Base-by-base conservation (phyloP, 192 early-diverging fungal genomes). In the Umbelopsis sp. region DNA sequence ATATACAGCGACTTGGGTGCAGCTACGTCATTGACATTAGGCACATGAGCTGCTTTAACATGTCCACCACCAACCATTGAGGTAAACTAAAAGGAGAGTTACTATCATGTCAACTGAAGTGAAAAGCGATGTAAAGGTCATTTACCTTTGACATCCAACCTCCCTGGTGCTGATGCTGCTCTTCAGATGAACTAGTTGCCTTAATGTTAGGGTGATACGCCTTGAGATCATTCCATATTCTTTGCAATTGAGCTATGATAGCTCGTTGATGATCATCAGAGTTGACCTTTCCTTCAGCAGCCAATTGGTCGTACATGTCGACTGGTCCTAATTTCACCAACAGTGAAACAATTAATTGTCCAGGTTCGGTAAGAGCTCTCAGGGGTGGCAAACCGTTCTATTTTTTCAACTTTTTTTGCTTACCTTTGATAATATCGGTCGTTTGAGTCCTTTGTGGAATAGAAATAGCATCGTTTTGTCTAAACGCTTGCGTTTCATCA, bases 1-100 rank as follows among this genome's bases (percentile, higher is more conserved):
- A 91, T 71, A 69, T 89, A 90, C 59, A 91, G 29, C 31, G 86
- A 84, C 43, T 83, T 83, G 17, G 84, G 81, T 12, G 56, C 56
- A 62, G 6, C 56, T 45, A 77, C 72, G 25, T 79, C 71, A 24
- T 70, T 44, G 10, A 11, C 70, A 17, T 71, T 32, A 26, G 71
- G 73, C 20, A 70, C 65, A 4, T 51, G 68, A 45, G 67, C 74
- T 31, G 69, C 65, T 47, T 38, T 52, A 32, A 73, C 38, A 41
- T 41, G 38, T 6, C 38, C 41, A 45, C 65, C 54, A 17, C 34
- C 54, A 32, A 75, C 29, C 9, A 49, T 45, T 38, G 51, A 44
- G 43, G 43, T 32, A 21, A 69, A 32, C 43, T 66, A 22, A 49
- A 41, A 1, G 11, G 66, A 49, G 31, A 21, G 32, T 9, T 38